Evolutionary conservation across 1,284 basidiomycete genomes (phyloP).

Genomic region (Polyporus tsugae): DNA sequence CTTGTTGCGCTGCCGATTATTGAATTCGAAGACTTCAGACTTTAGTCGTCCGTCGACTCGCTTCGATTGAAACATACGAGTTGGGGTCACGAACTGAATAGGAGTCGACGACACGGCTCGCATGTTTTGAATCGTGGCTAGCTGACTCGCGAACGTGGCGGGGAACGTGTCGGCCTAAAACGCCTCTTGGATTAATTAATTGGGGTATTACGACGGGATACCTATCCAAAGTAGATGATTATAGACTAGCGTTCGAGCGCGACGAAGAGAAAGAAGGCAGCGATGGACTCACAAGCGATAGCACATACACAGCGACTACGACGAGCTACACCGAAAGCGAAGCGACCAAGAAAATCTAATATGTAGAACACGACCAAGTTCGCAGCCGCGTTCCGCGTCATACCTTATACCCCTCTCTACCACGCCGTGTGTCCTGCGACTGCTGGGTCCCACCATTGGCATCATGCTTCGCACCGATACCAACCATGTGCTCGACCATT

Average conservation of each 20-base stretch:
- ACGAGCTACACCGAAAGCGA: neutral
- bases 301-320: neutral
- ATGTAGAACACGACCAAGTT: neutral
- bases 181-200: neutral
- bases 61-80: neutral
- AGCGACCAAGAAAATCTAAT: neutral
- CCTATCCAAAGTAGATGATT: neutral
- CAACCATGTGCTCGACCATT: slow-evolving; percentile 22
- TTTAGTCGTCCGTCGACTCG: no score
- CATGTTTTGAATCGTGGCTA: no score
- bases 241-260: neutral
- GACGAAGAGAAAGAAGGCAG: neutral
- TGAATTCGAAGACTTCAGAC: no score
- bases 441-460: neutral
- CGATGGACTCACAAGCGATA: neutral
- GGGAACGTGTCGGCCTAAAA: neutral
- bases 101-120: no score
- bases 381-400: neutral
- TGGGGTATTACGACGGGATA: neutral
- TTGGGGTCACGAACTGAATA: neutral
- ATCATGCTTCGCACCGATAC: neutral
- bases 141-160: neutral
- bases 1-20: neutral
- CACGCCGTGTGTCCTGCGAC: neutral
- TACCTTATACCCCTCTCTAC: neutral